phyloP scores from a whole-genome alignment of 306 rosid species.

The Prunus kanzakura region DNA sequence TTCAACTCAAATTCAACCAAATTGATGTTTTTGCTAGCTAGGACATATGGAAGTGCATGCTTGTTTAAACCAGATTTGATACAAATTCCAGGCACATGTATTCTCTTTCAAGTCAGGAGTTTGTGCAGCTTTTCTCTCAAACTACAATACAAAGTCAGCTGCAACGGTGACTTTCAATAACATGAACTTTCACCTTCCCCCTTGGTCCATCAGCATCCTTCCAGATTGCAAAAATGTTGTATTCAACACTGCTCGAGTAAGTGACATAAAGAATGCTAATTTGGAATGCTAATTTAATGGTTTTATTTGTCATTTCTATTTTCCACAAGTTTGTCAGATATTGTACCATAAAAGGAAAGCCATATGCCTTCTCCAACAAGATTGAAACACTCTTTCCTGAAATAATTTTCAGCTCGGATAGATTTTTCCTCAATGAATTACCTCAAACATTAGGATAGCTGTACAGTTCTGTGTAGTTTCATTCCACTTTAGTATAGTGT shows the following conservation, averaged over 20 bases:
- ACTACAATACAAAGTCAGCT: slow-evolving; percentile 45
- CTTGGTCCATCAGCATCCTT: slow-evolving; percentile 89
- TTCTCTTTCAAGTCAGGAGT: slow-evolving; percentile 51
- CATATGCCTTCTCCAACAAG: slow-evolving; percentile 2
- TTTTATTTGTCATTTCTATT: neutral
- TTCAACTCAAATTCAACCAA: neutral
- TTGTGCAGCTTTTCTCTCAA: slow-evolving; percentile 87
- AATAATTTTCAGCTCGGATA: neutral
- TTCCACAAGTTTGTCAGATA: neutral
- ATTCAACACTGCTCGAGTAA: slow-evolving; percentile 82
- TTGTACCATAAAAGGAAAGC: neutral
- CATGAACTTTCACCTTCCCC: slow-evolving; percentile 58
- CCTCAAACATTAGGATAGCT: neutral
- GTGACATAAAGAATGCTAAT: slow-evolving; percentile 1
- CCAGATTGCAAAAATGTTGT: slow-evolving; percentile 74
- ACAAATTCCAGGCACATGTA: slow-evolving; percentile 54
- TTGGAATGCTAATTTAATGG: neutral
- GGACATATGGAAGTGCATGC: neutral
- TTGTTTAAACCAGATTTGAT: slow-evolving; percentile 1
- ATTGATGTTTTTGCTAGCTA: neutral
- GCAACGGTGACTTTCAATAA: slow-evolving; percentile 57
- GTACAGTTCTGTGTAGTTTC: neutral
- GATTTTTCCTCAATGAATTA: neutral
- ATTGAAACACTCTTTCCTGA: neutral
- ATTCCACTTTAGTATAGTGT: neutral